Conservation (phyloP, 768 basidiomycete species). For the Termitomyces heimii region DNA sequence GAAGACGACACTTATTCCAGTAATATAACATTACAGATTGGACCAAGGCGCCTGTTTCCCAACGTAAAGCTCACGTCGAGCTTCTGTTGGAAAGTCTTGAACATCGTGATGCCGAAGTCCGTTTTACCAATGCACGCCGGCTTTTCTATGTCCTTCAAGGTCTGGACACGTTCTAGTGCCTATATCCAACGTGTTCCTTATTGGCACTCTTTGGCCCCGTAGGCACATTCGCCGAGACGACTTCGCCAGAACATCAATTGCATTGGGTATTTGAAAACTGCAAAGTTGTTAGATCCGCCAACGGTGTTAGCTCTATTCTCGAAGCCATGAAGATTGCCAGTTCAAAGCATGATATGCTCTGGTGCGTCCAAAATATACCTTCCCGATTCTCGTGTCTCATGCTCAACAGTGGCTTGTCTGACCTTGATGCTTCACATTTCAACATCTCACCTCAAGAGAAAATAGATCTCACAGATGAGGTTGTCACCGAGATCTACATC, state of each 20-base stretch:
- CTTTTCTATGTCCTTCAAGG: conserved; percentile 94
- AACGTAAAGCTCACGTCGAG: conserved; percentile 71
- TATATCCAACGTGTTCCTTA: not conserved
- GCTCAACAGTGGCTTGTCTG: conserved; percentile 59
- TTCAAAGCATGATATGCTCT: conserved; percentile 78
- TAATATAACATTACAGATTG: conserved; percentile 49
- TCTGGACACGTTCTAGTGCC: conserved; percentile 21
- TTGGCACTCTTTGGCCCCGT: not conserved
- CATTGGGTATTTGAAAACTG: conserved; percentile 96
- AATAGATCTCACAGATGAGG: conserved; percentile 80
- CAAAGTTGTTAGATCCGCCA: conserved; percentile 75
- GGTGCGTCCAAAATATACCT: conserved; percentile 31
- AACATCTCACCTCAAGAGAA: conserved; percentile 67
- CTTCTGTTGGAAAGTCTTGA: conserved; percentile 83
- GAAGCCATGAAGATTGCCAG: conserved; percentile 89
- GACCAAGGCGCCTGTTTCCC: conserved; percentile 58
- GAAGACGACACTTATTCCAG: conserved; percentile 5
- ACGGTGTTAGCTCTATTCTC: conserved; percentile 78
- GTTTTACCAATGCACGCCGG: conserved; percentile 82
- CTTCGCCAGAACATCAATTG: conserved; percentile 89
- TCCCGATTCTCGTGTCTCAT: conserved; percentile 3
- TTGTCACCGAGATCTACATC: conserved; percentile 88
- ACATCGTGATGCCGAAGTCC: conserved; percentile 75
- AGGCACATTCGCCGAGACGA: conserved; percentile 91
- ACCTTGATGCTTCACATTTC: conserved; percentile 66